Evolutionary conservation across 805 yeast genomes (phyloP), one percentile per base, ranked within the genome.

Genomic region (Yarrowia hollandica): DNA sequence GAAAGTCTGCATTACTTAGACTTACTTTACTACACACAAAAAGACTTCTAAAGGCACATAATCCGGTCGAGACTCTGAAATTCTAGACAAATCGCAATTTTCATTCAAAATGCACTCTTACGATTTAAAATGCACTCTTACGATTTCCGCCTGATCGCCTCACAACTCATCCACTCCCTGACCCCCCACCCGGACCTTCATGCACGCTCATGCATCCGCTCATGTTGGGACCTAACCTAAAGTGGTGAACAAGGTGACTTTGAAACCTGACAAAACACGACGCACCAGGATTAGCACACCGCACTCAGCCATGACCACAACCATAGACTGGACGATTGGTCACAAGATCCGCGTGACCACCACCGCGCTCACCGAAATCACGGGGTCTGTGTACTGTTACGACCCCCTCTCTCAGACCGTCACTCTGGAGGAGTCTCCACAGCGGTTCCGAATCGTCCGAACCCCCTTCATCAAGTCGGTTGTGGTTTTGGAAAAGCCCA

Each of bases 321-420:
- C 55, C 31, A 48, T 55, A 22, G 59, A 55, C 38, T 55, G 59
- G 59, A 41, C 50, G 39, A 18, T 55, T 15, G 59, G 59, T 16
- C 35, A 16, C 38, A 64, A 65, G 65, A 87, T 88, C 60, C 81
- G 77, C 66, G 75, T 86, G 56, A 79, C 81, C 11, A 87, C 88
- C 54, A 72, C 79, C 6, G 72, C 82, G 44, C 89, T 85, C 66
- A 76, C 78, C 23, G 74, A 75, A 8, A 75, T 82, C 56, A 75
- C 76, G n/a, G 96, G 94, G 1, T 73, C 77, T 28, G 77, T 88
- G 34, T 84, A 82, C 68, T 78, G 90, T 9, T 84, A 80, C 68
- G 80, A 82, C 60, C 74, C 83, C 7, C 59, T 60, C 6, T 77
- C 75, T 58, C 76, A 77, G 37, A 68, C 82, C n/a, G 62, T 81